Evolutionary conservation across 2,329 filamentous ascomycete species (phyloP), one percentile per base, ranked within the genome.

Genomic region (Cytospora piceicola): DNA sequence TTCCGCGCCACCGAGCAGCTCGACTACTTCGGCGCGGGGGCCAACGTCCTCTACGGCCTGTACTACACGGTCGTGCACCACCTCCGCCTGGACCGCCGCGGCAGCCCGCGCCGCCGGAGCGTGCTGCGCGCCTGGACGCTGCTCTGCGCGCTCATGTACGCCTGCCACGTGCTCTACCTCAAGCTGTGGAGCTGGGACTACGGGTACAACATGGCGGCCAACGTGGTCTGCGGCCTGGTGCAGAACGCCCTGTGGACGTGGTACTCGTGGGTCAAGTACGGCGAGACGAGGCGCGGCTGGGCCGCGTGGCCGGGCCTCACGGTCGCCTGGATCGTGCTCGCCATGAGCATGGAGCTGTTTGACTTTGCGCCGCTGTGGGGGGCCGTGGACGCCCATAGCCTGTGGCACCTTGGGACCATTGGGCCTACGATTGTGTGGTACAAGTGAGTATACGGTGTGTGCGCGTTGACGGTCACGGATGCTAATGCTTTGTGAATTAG

Each of bases 351-450:
- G 77, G 95, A 99, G 80, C 77, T 99, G 71, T 86, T 98, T 69
- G 95, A 99, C 77, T 99, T 99, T 73, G 87, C 95, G 62, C 95
- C 95, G 2, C 84, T 91, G 79, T 83, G 86, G 76, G 91, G 92
- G 9, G 88, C 90, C 76, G 78, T 99, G 59, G 95, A 99, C 82
- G 95, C 95, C 4, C 95, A 99, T 79, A 94, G 92, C 73, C 77
- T 99, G 69, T 99, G 95, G 95, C 95, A 99, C 83, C 76, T 97
- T 68, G 93, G 94, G 64, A 99, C 95, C 0, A 94, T 99, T 59
- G 85, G 86, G 36, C 95, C 95, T 12, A 92, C 92, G 0, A 81
- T 95, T 58, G 85, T 96, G 81, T 97, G 92, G 92, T 99, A 99
- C 77, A 93, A 91, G 94, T 98, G 81, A 83, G 93, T 49, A 57